phyloP scores from a whole-genome alignment of 441 rosid species.

The Croton setiger region DNA sequence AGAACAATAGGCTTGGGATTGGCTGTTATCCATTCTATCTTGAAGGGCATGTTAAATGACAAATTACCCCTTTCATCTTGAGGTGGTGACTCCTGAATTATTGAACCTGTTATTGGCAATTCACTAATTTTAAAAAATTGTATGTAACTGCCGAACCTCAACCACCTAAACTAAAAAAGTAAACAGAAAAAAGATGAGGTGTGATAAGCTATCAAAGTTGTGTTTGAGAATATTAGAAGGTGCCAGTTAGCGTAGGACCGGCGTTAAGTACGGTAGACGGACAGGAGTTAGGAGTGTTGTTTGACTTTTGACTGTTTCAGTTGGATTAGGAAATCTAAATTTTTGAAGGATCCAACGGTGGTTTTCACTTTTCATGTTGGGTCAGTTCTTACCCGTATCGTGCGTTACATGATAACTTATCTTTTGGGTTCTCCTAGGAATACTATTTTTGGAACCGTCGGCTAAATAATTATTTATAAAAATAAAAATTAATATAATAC shows the following conservation, averaged over 20 bases:
- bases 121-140: too few species aligned
- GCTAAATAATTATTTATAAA: too few species aligned
- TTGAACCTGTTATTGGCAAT: background rate
- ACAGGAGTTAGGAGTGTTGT: background rate
- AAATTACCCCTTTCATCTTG: background rate
- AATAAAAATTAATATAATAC: too few species aligned
- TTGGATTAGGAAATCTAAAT: background rate
- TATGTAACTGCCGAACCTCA: too few species aligned
- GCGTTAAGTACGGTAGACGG: background rate
- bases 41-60: background rate
- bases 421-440: background rate
- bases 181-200: background rate
- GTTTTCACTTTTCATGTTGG: too few species aligned
- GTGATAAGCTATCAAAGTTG: background rate
- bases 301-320: too few species aligned
- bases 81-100: background rate
- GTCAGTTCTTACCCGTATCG: too few species aligned
- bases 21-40: background rate
- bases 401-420: slow-evolving; percentile 17
- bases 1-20: too few species aligned
- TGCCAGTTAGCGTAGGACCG: background rate
- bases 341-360: too few species aligned
- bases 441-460: too few species aligned
- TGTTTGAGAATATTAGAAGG: background rate
- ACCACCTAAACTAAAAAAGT: background rate